Base-by-base conservation (phyloP, 2,329 filamentous ascomycete genomes). In the Fusarium piperis region DNA sequence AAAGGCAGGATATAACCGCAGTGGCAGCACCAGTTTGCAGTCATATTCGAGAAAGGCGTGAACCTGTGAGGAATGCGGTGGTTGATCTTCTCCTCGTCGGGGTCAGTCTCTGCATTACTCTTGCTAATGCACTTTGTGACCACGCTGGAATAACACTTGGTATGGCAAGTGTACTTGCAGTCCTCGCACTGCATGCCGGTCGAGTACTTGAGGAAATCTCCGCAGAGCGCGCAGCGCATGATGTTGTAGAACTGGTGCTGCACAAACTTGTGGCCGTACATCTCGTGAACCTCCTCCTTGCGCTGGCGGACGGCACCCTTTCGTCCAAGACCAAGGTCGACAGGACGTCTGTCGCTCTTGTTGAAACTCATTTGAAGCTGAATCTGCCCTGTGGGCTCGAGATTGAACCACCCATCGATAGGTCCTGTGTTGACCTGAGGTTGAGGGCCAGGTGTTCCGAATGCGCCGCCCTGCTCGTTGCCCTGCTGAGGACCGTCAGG, bases 41-140 rank as follows among this genome's bases (percentile, higher is more conserved):
- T 96, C 83, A 99, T 93, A 78, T 99, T 99, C 72, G 94, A 94
- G 81, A 97, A 99, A n/a, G 93, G 91, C 78, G 95, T 91, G 86
- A 98, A 99, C 60, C 96, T 92, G 88, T 99, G 96, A 10, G 96
- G 96, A 79, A 99, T 99, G 72, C 96, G 93, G 81, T 99, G 96
- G 81, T 99, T 99, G 89, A 99, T 97, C 87, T 98, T 99, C 83
- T 98, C 96, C 83, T 99, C 96, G 82, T 99, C 96, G 23, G 96
- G 95, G 81, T 99, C 96, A 7, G 94, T 97, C 82, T 99, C 96
- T 71, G 96, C 95, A 80, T 99, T 99, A 70, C 95, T 98, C 82
- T 99, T 98, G 85, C 95, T 98, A 82, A 99, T 99, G 85, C 96
- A 99, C 83, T 99, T 99, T 71, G 96, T 99, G 76, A 99, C 96